phyloP scores from a whole-genome alignment of 345 rosid genomes.

The Pugionium cornutum region DNA sequence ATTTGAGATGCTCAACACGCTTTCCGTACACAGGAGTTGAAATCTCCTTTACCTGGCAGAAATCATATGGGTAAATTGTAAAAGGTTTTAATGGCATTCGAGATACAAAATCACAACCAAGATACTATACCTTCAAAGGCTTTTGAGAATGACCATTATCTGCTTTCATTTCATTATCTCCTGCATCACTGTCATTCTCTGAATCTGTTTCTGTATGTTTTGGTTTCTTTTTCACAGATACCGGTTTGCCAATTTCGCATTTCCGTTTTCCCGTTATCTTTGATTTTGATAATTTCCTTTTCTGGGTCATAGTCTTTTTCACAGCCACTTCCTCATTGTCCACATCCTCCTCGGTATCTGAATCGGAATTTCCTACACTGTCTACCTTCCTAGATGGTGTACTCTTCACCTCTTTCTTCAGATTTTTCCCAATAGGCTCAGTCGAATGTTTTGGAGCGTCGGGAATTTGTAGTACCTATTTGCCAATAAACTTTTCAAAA shows the following conservation, averaged over 20 bases:
- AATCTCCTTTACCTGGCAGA: slow-evolving; percentile 66
- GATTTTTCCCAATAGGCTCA: slow-evolving; percentile 46
- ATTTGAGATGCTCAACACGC: slow-evolving; percentile 77
- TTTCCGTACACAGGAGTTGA: slow-evolving; percentile 67
- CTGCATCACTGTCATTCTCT: slow-evolving; percentile 49
- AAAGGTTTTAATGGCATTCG: not conserved
- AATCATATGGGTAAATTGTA: slow-evolving; percentile 20
- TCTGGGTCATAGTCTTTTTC: slow-evolving; percentile 50
- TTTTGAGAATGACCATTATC: slow-evolving; percentile 31
- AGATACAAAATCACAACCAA: slow-evolving; percentile 15
- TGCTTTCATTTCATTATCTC: slow-evolving; percentile 51
- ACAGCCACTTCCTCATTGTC: slow-evolving; percentile 40
- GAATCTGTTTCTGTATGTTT: slow-evolving; percentile 48
- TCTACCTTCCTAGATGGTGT: slow-evolving; percentile 45
- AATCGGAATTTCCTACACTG: slow-evolving; percentile 47
- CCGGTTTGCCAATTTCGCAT: slow-evolving; percentile 48
- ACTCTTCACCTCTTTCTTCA: slow-evolving; percentile 41
- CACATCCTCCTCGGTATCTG: slow-evolving; percentile 45
- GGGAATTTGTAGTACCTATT: slow-evolving; percentile 25
- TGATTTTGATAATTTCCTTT: slow-evolving; percentile 52
- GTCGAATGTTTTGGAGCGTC: slow-evolving; percentile 46
- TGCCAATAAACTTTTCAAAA: not conserved
- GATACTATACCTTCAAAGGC: slow-evolving; percentile 49
- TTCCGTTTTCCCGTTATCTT: slow-evolving; percentile 59
- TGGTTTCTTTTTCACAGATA: slow-evolving; percentile 50